Conservation (phyloP, 2,329 filamentous ascomycete genomes). For the Thelonectria discophora region DNA sequence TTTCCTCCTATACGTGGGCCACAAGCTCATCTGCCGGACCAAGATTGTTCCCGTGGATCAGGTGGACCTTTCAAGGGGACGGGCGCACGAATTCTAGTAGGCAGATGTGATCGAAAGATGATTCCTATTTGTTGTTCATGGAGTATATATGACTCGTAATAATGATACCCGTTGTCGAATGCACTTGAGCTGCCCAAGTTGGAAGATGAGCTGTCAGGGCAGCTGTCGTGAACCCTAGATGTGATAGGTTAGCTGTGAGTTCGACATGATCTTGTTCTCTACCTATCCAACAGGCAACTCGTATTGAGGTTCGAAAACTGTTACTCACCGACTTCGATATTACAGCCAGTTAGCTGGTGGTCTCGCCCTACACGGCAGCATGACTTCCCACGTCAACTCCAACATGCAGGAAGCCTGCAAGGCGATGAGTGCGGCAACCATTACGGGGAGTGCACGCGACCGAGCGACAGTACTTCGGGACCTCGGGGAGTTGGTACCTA, state of each 20-base stretch:
- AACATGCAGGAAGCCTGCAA: constrained; percentile 32
- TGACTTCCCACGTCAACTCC: constrained; percentile 11
- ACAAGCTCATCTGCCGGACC: constrained; percentile 62
- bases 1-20: constrained; percentile 64
- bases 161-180: constrained; percentile 38
- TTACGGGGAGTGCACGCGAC: constrained; percentile 13
- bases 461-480: constrained; percentile 13
- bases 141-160: constrained; percentile 30
- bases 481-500: constrained; percentile 11
- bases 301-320: no score
- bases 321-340: neutral
- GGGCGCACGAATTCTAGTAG: constrained; percentile 24
- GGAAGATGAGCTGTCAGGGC: neutral
- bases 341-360: neutral
- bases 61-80: constrained; percentile 47
- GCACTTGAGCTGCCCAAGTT: neutral
- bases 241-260: neutral
- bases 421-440: constrained; percentile 32
- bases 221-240: neutral
- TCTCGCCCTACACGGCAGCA: constrained; percentile 1
- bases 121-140: constrained; percentile 25
- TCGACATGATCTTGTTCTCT: neutral
- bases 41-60: constrained; percentile 49
- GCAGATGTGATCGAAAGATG: constrained; percentile 19
- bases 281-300: neutral